Percentiles rank a stretch among this genome's conserved stretches.
These are phyloP conservation scores for Neoarthrinium moseri DNA, from an alignment of 2,329 filamentous ascomycete species.

Conservation along the genomic window DNA sequence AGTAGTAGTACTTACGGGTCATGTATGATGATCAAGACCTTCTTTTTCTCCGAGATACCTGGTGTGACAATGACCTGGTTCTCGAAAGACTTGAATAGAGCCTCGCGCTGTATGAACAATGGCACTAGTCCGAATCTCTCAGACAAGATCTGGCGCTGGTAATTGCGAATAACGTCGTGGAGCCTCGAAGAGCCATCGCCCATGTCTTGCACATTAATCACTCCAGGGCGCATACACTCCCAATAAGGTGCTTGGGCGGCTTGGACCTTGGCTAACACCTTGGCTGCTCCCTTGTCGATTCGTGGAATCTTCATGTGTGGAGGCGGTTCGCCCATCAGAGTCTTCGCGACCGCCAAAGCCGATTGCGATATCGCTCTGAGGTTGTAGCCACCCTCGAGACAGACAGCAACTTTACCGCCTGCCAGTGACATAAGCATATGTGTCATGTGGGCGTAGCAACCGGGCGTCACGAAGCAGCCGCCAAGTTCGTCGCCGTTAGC, in stretches of 20 bases:
- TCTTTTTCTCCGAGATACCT: slow-evolving; percentile 63
- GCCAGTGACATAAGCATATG: slow-evolving; percentile 98
- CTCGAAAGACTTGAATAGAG: slow-evolving; percentile 74
- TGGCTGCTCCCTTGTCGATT: slow-evolving; percentile 56
- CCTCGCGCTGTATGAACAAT: slow-evolving; percentile 74
- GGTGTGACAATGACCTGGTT: slow-evolving; percentile 84
- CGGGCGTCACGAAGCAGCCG: slow-evolving; percentile 85
- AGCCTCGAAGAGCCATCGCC: slow-evolving; percentile 60
- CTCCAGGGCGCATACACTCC: slow-evolving; percentile 78
- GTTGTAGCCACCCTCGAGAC: slow-evolving; percentile 95
- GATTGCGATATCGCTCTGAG: slow-evolving; percentile 89
- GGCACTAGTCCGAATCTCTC: slow-evolving; percentile 76
- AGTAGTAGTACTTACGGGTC: slow-evolving; percentile 66
- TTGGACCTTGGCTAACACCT: slow-evolving; percentile 58
- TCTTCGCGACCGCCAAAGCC: slow-evolving; percentile 85
- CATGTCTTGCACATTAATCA: slow-evolving; percentile 54
- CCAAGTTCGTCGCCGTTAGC: slow-evolving; percentile 91
- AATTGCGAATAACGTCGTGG: slow-evolving; percentile 76
- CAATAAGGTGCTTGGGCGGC: slow-evolving; percentile 70
- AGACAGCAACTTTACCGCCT: slow-evolving; percentile 84
- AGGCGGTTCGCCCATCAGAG: slow-evolving; percentile 93
- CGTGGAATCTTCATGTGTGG: slow-evolving; percentile 55
- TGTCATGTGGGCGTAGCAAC: slow-evolving; percentile 97
- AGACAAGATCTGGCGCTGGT: slow-evolving; percentile 70
- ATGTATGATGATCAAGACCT: slow-evolving; percentile 83